phyloP scores from a whole-genome alignment of 1,139 yeast species.

The Kluyveromyces sp. region DNA sequence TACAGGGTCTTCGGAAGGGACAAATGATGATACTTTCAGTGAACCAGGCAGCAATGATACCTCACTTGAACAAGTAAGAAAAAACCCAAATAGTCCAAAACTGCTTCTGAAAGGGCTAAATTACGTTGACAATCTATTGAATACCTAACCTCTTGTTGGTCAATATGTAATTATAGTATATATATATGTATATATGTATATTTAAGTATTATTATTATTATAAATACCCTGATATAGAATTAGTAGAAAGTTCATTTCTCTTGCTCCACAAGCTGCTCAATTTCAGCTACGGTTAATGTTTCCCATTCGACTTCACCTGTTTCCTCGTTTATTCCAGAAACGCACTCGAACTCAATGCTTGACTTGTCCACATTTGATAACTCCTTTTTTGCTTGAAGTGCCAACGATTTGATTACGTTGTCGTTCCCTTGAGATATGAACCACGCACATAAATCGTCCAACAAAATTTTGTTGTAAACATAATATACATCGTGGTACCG shows the following conservation, averaged over 20 bases:
- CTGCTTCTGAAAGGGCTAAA: constrained; percentile 14
- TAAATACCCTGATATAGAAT: too few relatives aligned
- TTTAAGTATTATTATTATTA: too few relatives aligned
- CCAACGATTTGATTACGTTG: constrained; percentile 50
- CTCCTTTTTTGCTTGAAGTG: constrained; percentile 47
- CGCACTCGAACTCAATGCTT: constrained; percentile 20
- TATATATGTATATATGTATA: too few relatives aligned
- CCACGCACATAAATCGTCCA: constrained; percentile 82
- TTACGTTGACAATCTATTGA: constrained; percentile 20
- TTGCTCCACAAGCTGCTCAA: constrained; percentile 22
- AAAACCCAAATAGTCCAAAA: background rate
- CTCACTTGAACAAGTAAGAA: constrained; percentile 5
- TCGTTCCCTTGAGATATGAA: constrained; percentile 44
- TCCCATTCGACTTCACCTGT: constrained; percentile 23
- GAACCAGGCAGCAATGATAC: constrained; percentile 23
- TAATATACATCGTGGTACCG: constrained; percentile 81
- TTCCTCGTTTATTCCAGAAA: constrained; percentile 20
- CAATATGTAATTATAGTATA: too few relatives aligned
- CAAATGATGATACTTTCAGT: constrained; percentile 26
- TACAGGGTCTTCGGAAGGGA: constrained; percentile 5
- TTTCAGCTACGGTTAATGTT: constrained; percentile 22
- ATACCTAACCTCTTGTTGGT: constrained; percentile 5
- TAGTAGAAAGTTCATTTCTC: constrained; percentile 5
- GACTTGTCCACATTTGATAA: constrained; percentile 14
- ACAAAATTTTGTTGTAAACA: constrained; percentile 71